phyloP scores from a whole-genome alignment of 306 rosid species.

The Canavalia ensiformis region DNA sequence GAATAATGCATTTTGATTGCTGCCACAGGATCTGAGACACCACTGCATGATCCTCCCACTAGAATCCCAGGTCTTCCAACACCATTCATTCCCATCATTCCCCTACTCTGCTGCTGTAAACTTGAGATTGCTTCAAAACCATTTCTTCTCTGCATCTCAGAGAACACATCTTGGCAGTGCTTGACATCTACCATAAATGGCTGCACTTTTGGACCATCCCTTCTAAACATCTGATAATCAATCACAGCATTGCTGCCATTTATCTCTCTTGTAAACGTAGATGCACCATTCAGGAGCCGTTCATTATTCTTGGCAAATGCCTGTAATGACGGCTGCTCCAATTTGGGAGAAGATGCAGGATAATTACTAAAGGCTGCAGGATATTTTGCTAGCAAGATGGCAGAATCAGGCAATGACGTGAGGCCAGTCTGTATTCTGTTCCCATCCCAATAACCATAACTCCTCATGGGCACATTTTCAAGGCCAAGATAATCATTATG shows the following conservation, averaged over 20 bases:
- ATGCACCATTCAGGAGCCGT: conserved; percentile 58
- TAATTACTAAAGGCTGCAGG: conserved; percentile 85
- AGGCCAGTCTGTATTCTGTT: conserved; percentile 71
- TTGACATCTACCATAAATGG: conserved; percentile 78
- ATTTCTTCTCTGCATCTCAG: conserved; percentile 75
- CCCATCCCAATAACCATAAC: conserved; percentile 81
- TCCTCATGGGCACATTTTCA: conserved; percentile 72
- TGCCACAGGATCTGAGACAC: conserved; percentile 90
- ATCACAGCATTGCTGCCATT: conserved; percentile 67
- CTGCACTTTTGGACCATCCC: conserved; percentile 69
- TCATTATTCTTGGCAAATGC: conserved; percentile 60
- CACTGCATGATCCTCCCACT: conserved; percentile 73
- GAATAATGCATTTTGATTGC: conserved; percentile 92
- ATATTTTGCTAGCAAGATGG: conserved; percentile 81
- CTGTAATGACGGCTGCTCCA: conserved; percentile 73
- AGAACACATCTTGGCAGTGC: conserved; percentile 66
- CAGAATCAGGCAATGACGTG: conserved; percentile 78
- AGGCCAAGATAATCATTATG: conserved; percentile 53
- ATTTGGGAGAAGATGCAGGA: conserved; percentile 57
- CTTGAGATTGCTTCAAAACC: conserved; percentile 75
- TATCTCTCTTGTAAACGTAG: conserved; percentile 67
- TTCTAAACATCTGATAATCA: conserved; percentile 71
- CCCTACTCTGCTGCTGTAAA: conserved; percentile 83
- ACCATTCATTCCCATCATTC: conserved; percentile 78
- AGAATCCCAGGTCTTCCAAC: conserved; percentile 78